These are phyloP conservation scores for Tilletiopsis washingtonensis DNA, from an alignment of 1,284 basidiomycete genomes.

Conservation along the genomic window DNA sequence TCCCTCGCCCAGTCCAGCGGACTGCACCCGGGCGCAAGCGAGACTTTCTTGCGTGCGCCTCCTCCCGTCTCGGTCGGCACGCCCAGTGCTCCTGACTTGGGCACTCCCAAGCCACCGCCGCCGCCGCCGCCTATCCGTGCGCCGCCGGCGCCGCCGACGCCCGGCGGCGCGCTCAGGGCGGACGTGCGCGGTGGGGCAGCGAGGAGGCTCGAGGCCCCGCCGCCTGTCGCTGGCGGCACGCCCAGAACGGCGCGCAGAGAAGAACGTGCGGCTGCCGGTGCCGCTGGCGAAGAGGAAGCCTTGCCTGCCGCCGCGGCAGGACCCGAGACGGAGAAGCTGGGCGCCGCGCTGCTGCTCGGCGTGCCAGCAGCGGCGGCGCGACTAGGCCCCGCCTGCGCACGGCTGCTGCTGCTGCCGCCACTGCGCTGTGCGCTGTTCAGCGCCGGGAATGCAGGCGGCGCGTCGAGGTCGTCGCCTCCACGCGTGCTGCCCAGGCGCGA, in stretches of 20 bases:
- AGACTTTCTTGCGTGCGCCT: conserved; percentile 59
- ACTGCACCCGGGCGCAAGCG: conserved; percentile 80
- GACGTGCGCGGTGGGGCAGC: conserved; percentile 29
- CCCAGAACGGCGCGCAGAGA: conserved; percentile 9
- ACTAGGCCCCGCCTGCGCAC: background rate
- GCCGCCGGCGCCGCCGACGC: conserved; percentile 29
- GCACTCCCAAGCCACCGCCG: background rate
- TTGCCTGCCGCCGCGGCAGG: background rate
- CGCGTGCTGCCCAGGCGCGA: no score
- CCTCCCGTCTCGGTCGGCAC: background rate
- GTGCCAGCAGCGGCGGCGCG: background rate
- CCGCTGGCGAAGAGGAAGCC: conserved; percentile 4
- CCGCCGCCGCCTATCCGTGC: background rate
- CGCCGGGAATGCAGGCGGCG: conserved; percentile 74
- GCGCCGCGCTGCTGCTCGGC: background rate
- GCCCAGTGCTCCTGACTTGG: background rate
- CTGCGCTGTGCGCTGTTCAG: conserved; percentile 65
- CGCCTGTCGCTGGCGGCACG: conserved; percentile 9
- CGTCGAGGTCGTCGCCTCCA: conserved; percentile 57
- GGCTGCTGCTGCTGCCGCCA: background rate
- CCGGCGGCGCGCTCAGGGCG: conserved; percentile 22
- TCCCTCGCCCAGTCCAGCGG: conserved; percentile 84
- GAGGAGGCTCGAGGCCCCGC: conserved; percentile 45
- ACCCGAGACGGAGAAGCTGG: background rate
- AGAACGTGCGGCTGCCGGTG: conserved; percentile 10